Conservation (phyloP, 78 protist genomes). For the Corallochytrium limacisporum region DNA sequence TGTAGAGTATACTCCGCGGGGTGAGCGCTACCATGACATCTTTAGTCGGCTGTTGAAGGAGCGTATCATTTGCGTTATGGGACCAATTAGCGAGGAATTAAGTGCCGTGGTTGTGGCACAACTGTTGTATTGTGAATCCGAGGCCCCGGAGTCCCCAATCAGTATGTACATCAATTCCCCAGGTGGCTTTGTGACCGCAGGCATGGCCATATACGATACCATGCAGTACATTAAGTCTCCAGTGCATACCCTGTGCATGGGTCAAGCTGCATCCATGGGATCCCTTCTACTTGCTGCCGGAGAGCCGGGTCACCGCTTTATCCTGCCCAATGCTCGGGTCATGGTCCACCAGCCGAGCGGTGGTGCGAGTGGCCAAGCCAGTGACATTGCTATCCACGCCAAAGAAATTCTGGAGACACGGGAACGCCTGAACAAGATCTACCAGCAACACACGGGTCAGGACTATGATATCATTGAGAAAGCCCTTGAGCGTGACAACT, state of each 20-base stretch:
- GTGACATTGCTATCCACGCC: slow-evolving; percentile 35
- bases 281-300: slow-evolving; percentile 39
- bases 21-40: slow-evolving; percentile 26
- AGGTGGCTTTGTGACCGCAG: slow-evolving; percentile 36
- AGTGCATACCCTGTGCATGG: slow-evolving; percentile 23
- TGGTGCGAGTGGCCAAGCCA: slow-evolving; percentile 16
- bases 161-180: slow-evolving; percentile 41
- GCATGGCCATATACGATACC: slow-evolving; percentile 27
- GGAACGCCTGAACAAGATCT: neutral
- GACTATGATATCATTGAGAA: neutral
- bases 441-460: slow-evolving; percentile 16
- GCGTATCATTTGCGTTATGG: slow-evolving; percentile 21
- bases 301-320: neutral
- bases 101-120: slow-evolving; percentile 18
- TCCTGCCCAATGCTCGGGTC: slow-evolving; percentile 33
- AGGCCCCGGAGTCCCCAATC: slow-evolving; percentile 8
- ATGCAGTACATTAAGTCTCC: slow-evolving; percentile 24
- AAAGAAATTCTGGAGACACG: slow-evolving; percentile 16
- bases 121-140: slow-evolving; percentile 28
- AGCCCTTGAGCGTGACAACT: slow-evolving; percentile 14
- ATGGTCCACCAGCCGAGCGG: slow-evolving; percentile 46
- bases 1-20: neutral
- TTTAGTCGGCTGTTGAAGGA: slow-evolving; percentile 31
- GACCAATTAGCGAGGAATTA: slow-evolving; percentile 11
- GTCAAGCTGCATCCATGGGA: slow-evolving; percentile 41